Conservation (phyloP, 2,329 filamentous ascomycete species). For the Epichloe aotearoae region DNA sequence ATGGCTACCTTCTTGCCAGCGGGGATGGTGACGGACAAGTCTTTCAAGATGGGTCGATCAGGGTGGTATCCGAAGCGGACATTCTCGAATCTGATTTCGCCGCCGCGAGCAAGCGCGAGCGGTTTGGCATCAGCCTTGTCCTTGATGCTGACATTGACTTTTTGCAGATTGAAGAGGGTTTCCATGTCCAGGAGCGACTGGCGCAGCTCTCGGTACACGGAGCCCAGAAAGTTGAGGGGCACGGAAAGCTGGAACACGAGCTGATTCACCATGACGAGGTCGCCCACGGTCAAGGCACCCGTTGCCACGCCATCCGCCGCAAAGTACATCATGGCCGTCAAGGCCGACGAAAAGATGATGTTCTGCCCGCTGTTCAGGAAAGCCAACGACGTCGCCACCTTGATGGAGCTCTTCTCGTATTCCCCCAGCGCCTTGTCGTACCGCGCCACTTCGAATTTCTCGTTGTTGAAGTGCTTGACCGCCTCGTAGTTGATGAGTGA, state of each 20-base stretch:
- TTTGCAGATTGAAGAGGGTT: conserved; percentile 92
- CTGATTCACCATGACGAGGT: conserved; percentile 98
- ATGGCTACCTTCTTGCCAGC: conserved; percentile 93
- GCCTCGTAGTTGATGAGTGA: conserved; percentile 98
- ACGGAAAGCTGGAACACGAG: conserved; percentile 96
- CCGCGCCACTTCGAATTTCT: conserved; percentile 79
- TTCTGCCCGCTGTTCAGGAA: conserved; percentile 93
- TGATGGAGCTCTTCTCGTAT: conserved; percentile 92
- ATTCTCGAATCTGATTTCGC: conserved; percentile 88
- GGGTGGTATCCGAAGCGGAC: conserved; percentile 87
- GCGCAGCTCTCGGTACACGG: conserved; percentile 87
- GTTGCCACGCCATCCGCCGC: conserved; percentile 78
- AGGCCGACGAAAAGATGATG: conserved; percentile 85
- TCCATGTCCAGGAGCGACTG: conserved; percentile 98
- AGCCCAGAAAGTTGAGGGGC: conserved; percentile 94
- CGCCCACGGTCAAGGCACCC: conserved; percentile 77
- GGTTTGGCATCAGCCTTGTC: conserved; percentile 64
- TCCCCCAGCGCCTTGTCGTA: conserved; percentile 75
- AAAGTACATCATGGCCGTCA: conserved; percentile 97
- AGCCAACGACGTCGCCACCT: conserved; percentile 85
- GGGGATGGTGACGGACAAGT: conserved; percentile 78
- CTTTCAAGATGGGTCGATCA: conserved; percentile 74
- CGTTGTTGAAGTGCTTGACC: conserved; percentile 99
- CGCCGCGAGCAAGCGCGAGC: conserved; percentile 59
- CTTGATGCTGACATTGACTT: conserved; percentile 79